Evolutionary conservation across 495 filamentous ascomycete genomes (phyloP).

Genomic region (Antarctomyces pellizariae): DNA sequence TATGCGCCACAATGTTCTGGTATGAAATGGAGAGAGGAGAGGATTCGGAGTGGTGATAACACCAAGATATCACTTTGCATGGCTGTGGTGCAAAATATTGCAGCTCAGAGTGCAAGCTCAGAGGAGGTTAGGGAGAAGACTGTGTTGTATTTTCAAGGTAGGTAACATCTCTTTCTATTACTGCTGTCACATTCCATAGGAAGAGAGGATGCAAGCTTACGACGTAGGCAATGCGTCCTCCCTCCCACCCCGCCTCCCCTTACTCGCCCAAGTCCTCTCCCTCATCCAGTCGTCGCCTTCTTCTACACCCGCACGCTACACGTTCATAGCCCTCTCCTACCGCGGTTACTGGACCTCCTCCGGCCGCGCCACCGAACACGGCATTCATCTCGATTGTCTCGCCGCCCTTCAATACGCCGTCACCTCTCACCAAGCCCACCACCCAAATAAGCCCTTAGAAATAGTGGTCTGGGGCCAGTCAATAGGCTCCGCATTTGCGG

Average conservation of each 20-base stretch:
- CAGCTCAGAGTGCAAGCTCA: too few species aligned
- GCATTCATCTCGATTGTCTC: conserved; percentile 37
- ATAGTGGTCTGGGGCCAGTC: conserved; percentile 64
- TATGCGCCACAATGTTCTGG: conserved; percentile 32
- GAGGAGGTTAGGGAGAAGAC: conserved; percentile 11
- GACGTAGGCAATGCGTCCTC: conserved; percentile 36
- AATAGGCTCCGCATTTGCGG: conserved; percentile 40
- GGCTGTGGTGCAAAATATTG: conserved; percentile 14
- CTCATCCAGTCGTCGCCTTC: conserved; percentile 15
- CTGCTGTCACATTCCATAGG: too few species aligned
- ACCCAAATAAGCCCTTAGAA: conserved; percentile 6
- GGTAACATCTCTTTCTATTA: conserved; percentile 4
- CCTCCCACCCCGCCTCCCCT: conserved; percentile 42
- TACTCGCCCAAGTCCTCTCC: conserved; percentile 32
- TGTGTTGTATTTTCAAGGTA: conserved; percentile 37
- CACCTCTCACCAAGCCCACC: conserved; percentile 19
- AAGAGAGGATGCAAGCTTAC: conserved; percentile 1
- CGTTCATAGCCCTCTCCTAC: conserved; percentile 11
- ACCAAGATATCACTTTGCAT: conserved; percentile 34
- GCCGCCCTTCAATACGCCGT: conserved; percentile 36
- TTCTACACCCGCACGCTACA: conserved; percentile 3
- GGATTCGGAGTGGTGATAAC: conserved; percentile 29
- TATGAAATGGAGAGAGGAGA: conserved; percentile 38
- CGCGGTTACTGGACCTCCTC: conserved; percentile 50
- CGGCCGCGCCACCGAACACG: conserved; percentile 39